Percentiles rank a stretch among this genome's conserved stretches.
Evolutionary conservation across 768 basidiomycete genomes (phyloP).

Genomic region (Collybia sp.): DNA sequence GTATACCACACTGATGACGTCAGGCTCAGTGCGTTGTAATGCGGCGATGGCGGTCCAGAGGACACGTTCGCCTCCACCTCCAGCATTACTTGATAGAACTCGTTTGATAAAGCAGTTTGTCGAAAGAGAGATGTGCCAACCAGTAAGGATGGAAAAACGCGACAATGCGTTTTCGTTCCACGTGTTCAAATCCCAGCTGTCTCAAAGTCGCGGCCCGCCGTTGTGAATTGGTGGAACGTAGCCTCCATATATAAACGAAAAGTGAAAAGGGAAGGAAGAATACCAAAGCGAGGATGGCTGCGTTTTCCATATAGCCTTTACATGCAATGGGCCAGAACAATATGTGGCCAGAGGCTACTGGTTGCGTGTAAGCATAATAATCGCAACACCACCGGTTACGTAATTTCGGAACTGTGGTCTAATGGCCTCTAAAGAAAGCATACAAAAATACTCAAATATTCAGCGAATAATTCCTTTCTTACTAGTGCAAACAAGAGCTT

Average conservation of each 20-base stretch:
- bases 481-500: no score
- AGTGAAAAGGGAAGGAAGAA: not conserved
- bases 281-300: not conserved
- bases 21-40: slow-evolving; percentile 62
- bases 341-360: no score
- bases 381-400: no score
- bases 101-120: slow-evolving; percentile 18
- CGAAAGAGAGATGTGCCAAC: slow-evolving; percentile 36
- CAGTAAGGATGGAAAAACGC: slow-evolving; percentile 98
- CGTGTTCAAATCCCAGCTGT: slow-evolving; percentile 18
- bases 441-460: no score
- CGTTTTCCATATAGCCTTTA: no score
- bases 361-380: no score
- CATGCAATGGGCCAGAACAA: no score
- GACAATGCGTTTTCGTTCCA: slow-evolving; percentile 36
- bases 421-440: no score
- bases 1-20: slow-evolving; percentile 77
- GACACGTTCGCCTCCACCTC: slow-evolving; percentile 95
- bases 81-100: slow-evolving; percentile 71
- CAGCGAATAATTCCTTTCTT: no score
- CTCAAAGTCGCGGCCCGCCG: slow-evolving; percentile 4
- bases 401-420: no score
- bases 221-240: slow-evolving; percentile 8
- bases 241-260: slow-evolving; percentile 5
- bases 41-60: slow-evolving; percentile 86